Evolutionary conservation across 2,329 filamentous ascomycete species (phyloP).

Genomic region (Ascochyta fabae): DNA sequence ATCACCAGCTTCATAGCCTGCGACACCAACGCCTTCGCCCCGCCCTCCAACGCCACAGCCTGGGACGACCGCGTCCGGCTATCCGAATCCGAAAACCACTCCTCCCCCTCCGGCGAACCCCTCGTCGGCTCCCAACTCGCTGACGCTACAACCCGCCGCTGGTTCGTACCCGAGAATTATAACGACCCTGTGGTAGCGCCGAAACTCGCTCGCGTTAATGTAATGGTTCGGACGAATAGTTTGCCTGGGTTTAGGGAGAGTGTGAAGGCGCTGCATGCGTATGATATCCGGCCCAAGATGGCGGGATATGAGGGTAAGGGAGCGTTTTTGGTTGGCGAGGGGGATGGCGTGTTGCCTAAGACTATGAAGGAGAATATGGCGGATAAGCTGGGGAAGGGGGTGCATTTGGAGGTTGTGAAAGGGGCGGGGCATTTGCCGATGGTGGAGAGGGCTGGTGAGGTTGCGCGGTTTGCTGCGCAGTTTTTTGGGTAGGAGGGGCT

Average conservation of each 20-base stretch:
- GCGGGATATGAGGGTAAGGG: slow-evolving; percentile 63
- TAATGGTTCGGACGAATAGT: slow-evolving; percentile 73
- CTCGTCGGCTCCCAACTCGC: slow-evolving; percentile 71
- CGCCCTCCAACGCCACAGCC: slow-evolving; percentile 74
- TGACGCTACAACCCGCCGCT: slow-evolving; percentile 72
- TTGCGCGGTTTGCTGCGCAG: slow-evolving; percentile 67
- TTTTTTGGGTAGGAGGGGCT: slow-evolving; percentile 51
- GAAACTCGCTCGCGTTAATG: slow-evolving; percentile 66
- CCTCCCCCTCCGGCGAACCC: slow-evolving; percentile 50
- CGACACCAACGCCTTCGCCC: slow-evolving; percentile 78
- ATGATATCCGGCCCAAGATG: slow-evolving; percentile 68
- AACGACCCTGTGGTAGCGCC: slow-evolving; percentile 57
- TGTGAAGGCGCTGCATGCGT: slow-evolving; percentile 74
- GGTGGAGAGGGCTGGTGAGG: slow-evolving; percentile 74
- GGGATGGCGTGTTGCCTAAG: slow-evolving; percentile 76
- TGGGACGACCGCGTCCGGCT: slow-evolving; percentile 79
- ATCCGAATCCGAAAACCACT: slow-evolving; percentile 62
- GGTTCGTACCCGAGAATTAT: slow-evolving; percentile 72
- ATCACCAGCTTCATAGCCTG: slow-evolving; percentile 71
- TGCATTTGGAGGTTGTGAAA: slow-evolving; percentile 69
- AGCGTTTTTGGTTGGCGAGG: slow-evolving; percentile 73
- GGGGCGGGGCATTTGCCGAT: slow-evolving; percentile 82
- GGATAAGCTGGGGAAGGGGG: slow-evolving; percentile 51
- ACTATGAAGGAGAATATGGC: slow-evolving; percentile 79
- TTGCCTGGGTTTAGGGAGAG: slow-evolving; percentile 72